Evolutionary conservation across 2,329 filamentous ascomycete genomes (phyloP).

Genomic region (Xylaria sp.): DNA sequence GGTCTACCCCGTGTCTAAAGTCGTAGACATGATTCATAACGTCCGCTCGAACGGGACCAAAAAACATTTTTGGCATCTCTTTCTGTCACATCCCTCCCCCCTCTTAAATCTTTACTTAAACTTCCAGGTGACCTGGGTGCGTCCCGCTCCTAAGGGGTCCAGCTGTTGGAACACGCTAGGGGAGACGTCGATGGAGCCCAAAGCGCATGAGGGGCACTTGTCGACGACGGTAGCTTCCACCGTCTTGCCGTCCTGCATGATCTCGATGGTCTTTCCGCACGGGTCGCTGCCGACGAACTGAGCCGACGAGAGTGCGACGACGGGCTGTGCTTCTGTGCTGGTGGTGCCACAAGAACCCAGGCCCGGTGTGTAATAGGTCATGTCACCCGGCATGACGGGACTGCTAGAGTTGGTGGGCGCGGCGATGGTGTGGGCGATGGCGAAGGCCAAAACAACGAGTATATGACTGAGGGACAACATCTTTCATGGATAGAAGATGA

Average conservation of each 20-base stretch:
- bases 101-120: neutral
- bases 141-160: conserved; percentile 12
- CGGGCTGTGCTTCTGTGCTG: conserved; percentile 20
- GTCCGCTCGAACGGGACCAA: too few species aligned
- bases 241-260: conserved; percentile 29
- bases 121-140: conserved; percentile 29
- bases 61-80: too few species aligned
- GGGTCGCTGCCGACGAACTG: conserved; percentile 21
- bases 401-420: conserved; percentile 13
- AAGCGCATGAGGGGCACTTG: conserved; percentile 32
- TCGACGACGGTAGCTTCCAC: conserved; percentile 32
- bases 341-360: conserved; percentile 29
- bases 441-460: conserved; percentile 16
- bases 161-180: conserved; percentile 29
- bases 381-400: conserved; percentile 26
- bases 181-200: conserved; percentile 33
- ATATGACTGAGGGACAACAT: conserved; percentile 19
- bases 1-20: too few species aligned
- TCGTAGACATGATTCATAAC: too few species aligned
- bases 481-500: neutral
- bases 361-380: conserved; percentile 32
- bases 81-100: too few species aligned
- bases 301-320: conserved; percentile 30
- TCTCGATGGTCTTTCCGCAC: conserved; percentile 32
- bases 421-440: conserved; percentile 19